Evolutionary conservation across 2,329 filamentous ascomycete species (phyloP).

Genomic region (Scorias spongiosa): DNA sequence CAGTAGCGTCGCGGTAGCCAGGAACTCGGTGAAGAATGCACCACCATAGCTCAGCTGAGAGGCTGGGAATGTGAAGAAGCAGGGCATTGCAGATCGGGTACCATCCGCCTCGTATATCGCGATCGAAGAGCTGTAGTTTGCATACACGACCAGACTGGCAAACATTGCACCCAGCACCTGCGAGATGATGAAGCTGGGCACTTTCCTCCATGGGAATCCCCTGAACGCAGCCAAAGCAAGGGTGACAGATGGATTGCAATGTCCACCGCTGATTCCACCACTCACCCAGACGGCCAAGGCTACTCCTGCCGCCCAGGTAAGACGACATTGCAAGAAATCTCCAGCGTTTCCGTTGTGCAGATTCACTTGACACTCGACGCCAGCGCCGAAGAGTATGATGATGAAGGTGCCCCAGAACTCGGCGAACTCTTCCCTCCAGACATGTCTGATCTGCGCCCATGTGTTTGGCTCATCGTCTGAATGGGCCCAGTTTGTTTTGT

Average conservation of each 20-base stretch:
- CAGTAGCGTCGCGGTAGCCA: constrained; percentile 1
- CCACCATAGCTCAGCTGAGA: not conserved
- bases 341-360: constrained; percentile 38
- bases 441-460: constrained; percentile 40
- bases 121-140: constrained; percentile 20
- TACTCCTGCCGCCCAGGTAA: constrained; percentile 31
- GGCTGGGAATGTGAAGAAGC: constrained; percentile 2
- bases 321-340: constrained; percentile 34
- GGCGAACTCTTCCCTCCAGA: constrained; percentile 43
- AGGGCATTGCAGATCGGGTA: not conserved
- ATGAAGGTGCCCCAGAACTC: constrained; percentile 57
- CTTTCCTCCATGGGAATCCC: constrained; percentile 37
- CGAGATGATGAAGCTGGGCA: constrained; percentile 35
- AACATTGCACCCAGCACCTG: constrained; percentile 39
- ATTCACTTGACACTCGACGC: constrained; percentile 51
- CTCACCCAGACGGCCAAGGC: constrained; percentile 32
- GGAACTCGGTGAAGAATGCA: constrained; percentile 3
- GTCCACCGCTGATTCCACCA: constrained; percentile 32
- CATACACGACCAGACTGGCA: constrained; percentile 32
- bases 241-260: constrained; percentile 33
- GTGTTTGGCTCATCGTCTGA: not conserved
- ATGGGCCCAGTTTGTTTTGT: not conserved
- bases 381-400: constrained; percentile 49
- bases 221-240: constrained; percentile 30
- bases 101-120: not conserved